A percentile compares a stretch with the other conserved stretches of the same genome.
phyloP scores from a whole-genome alignment of 148 eudicot genomes.

The Polygonum aviculare region DNA sequence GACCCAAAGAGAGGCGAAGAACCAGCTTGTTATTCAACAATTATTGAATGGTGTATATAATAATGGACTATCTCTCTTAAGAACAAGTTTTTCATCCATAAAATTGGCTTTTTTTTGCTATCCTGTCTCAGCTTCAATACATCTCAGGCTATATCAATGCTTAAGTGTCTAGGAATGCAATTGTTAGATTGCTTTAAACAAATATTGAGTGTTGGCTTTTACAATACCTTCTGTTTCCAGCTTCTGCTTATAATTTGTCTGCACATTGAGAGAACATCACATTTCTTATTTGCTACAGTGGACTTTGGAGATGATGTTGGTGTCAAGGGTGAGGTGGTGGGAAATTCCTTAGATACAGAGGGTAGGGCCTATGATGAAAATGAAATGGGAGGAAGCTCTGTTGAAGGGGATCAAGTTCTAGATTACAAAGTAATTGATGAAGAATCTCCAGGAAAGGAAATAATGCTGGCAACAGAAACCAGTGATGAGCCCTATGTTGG shows the following conservation, averaged over 20 bases:
- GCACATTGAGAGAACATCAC: neutral
- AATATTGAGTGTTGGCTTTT: neutral
- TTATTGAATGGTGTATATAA: neutral
- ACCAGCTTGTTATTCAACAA: neutral
- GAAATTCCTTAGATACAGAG: conserved; percentile 53
- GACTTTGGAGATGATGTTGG: conserved; percentile 66
- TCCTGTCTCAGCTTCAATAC: neutral
- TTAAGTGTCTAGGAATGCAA: neutral
- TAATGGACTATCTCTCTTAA: neutral
- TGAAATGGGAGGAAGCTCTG: conserved; percentile 61
- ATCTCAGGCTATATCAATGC: neutral
- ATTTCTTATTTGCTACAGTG: conserved; percentile 36
- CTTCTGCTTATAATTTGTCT: neutral
- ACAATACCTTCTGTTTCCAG: neutral
- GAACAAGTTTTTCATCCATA: neutral
- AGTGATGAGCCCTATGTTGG: conserved; percentile 76
- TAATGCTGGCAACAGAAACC: conserved; percentile 28
- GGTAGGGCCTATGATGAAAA: conserved; percentile 44
- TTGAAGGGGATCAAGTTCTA: conserved; percentile 42
- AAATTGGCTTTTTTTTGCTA: neutral
- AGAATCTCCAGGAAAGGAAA: conserved; percentile 40
- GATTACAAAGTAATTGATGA: conserved; percentile 50
- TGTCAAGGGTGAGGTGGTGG: conserved; percentile 57
- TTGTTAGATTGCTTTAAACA: neutral
- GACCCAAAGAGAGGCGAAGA: too few relatives aligned